phyloP scores from a whole-genome alignment of 176 grass and related monocot genomes.

The Phoenix dactylifera region DNA sequence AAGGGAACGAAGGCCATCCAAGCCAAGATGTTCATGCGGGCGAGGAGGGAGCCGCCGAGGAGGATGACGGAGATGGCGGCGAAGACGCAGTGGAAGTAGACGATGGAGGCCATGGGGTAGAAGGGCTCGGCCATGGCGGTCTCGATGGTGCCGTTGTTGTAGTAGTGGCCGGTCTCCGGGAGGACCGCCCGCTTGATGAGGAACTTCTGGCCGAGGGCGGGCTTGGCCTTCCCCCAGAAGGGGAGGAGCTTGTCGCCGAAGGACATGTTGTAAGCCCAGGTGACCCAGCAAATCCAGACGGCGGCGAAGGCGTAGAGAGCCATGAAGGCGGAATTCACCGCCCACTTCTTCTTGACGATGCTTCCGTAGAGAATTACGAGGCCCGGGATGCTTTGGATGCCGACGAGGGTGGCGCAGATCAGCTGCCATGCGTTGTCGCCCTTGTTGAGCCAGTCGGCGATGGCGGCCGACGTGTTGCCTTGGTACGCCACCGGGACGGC shows the following conservation, averaged over 20 bases:
- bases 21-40: conserved; percentile 81
- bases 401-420: conserved; percentile 78
- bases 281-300: conserved; percentile 88
- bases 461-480: conserved; percentile 22
- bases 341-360: conserved; percentile 99
- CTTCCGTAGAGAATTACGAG: conserved; percentile 88
- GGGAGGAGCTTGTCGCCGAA: conserved; percentile 68
- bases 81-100: conserved; percentile 93
- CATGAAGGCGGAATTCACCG: conserved; percentile 94
- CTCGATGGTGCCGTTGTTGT: conserved; percentile 11
- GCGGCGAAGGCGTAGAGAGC: conserved; percentile 88
- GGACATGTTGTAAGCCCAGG: conserved; percentile 89
- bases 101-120: conserved; percentile 89
- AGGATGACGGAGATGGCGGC: conserved; percentile 96
- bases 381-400: conserved; percentile 64
- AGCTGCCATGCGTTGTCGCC: conserved; percentile 98
- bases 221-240: conserved; percentile 75
- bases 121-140: not conserved
- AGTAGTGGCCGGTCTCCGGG: conserved; percentile 23
- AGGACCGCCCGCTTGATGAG: conserved; percentile 46
- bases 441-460: conserved; percentile 67
- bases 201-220: conserved; percentile 49
- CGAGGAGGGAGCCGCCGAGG: conserved; percentile 66
- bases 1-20: conserved; percentile 96
- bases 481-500: conserved; percentile 28